Evolutionary conservation across 331 rosid species (phyloP).

Genomic region (Acacia pycnantha): DNA sequence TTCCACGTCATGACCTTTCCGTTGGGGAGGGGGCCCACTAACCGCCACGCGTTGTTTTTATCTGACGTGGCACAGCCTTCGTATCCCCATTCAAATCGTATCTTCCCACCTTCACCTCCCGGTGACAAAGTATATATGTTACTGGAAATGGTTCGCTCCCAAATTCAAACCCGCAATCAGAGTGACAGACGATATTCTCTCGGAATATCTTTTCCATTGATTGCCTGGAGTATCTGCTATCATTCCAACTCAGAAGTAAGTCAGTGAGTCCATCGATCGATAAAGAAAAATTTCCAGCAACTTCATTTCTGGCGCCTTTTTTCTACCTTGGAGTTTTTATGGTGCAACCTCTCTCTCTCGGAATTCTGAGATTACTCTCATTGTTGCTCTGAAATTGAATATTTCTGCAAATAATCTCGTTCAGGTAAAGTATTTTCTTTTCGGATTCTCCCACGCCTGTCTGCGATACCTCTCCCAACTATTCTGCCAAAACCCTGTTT

Average conservation of each 20-base stretch:
- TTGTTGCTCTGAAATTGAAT: constrained; percentile 24
- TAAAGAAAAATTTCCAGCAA: neutral
- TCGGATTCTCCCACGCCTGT: neutral
- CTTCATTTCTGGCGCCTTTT: neutral
- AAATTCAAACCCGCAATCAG: neutral
- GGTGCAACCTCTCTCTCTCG: neutral
- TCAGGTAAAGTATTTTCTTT: constrained; percentile 43
- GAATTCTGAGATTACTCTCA: constrained; percentile 34
- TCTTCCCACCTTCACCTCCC: neutral
- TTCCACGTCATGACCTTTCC: constrained; percentile 1
- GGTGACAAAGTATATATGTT: no score
- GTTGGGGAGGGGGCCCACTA: neutral
- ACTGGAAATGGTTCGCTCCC: neutral
- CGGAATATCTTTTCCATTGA: neutral
- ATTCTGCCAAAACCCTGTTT: constrained; percentile 19
- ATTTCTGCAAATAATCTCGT: constrained; percentile 13
- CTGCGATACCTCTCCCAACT: constrained; percentile 21
- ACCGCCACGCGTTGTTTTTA: neutral
- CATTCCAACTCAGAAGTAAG: neutral
- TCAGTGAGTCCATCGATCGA: neutral
- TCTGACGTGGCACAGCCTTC: neutral
- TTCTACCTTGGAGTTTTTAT: neutral
- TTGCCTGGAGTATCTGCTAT: neutral
- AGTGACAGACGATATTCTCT: neutral
- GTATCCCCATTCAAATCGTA: neutral